These are phyloP conservation scores for Aspergillus cavernicola DNA, from an alignment of 495 filamentous ascomycete genomes.

Conservation along the genomic window DNA sequence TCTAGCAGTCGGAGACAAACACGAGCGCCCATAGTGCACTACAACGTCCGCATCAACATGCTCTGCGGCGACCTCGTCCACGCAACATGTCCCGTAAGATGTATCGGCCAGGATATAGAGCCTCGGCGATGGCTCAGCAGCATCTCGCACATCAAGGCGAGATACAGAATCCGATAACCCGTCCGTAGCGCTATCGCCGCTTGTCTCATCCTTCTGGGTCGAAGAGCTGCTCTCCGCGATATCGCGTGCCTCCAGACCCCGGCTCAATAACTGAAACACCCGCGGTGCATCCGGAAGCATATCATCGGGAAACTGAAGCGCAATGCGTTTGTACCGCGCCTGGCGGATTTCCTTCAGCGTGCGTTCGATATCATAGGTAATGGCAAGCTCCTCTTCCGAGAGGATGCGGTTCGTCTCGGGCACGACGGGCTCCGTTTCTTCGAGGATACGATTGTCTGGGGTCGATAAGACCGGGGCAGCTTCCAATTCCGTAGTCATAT, in stretches of 20 bases:
- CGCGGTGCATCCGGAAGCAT: slow-evolving; percentile 83
- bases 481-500: slow-evolving; percentile 37
- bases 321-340: slow-evolving; percentile 70
- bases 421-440: slow-evolving; percentile 39
- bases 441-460: slow-evolving; percentile 75
- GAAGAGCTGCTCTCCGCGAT: slow-evolving; percentile 14
- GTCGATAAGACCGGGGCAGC: slow-evolving; percentile 80
- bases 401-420: slow-evolving; percentile 30
- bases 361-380: slow-evolving; percentile 82
- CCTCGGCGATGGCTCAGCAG: slow-evolving; percentile 37
- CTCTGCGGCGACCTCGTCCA: slow-evolving; percentile 95
- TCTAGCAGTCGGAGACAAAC: slow-evolving; percentile 83
- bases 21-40: slow-evolving; percentile 91
- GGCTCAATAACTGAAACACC: slow-evolving; percentile 65
- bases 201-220: background rate
- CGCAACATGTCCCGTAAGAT: slow-evolving; percentile 94
- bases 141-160: slow-evolving; percentile 30
- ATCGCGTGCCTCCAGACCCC: slow-evolving; percentile 50
- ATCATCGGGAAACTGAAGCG: slow-evolving; percentile 89
- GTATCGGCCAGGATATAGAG: slow-evolving; percentile 92
- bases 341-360: slow-evolving; percentile 71
- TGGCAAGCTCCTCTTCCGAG: slow-evolving; percentile 66
- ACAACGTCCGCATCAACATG: slow-evolving; percentile 88
- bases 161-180: slow-evolving; percentile 26
- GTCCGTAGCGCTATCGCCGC: slow-evolving; percentile 16